phyloP scores from a whole-genome alignment of 805 yeast species.

The Saturnispora serradocipensis region DNA sequence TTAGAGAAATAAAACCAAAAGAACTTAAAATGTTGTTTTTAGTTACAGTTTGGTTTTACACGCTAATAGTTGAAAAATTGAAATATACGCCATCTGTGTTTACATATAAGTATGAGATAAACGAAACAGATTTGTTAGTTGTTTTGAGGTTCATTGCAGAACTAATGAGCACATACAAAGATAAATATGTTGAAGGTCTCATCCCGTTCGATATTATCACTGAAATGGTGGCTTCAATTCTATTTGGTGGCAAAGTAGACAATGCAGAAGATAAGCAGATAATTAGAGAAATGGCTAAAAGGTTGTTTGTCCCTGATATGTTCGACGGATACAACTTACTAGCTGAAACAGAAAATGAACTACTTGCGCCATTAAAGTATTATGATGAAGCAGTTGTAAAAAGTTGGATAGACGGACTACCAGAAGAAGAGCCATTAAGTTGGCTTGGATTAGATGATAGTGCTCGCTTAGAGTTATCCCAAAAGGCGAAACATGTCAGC shows the following conservation, averaged over 20 bases:
- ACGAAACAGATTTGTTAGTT: slow-evolving; percentile 57
- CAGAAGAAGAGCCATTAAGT: slow-evolving; percentile 35
- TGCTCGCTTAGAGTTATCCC: slow-evolving; percentile 1
- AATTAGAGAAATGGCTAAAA: slow-evolving; percentile 28
- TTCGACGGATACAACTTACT: slow-evolving; percentile 18
- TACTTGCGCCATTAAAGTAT: slow-evolving; percentile 39
- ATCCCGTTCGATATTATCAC: not conserved
- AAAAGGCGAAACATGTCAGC: slow-evolving; percentile 8
- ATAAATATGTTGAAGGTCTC: not conserved
- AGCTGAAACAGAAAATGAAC: not conserved
- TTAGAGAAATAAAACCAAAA: slow-evolving; percentile 23
- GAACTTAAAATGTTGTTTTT: slow-evolving; percentile 43
- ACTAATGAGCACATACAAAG: slow-evolving; percentile 24
- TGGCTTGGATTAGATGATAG: slow-evolving; percentile 23
- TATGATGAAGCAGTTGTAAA: slow-evolving; percentile 13
- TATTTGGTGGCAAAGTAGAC: slow-evolving; percentile 62
- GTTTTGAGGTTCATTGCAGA: slow-evolving; percentile 37
- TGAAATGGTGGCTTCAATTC: slow-evolving; percentile 21
- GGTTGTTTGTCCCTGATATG: slow-evolving; percentile 32
- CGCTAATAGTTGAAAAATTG: slow-evolving; percentile 48
- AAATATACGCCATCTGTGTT: slow-evolving; percentile 60
- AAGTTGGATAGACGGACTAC: slow-evolving; percentile 46
- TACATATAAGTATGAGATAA: slow-evolving; percentile 53
- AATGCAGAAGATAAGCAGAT: slow-evolving; percentile 30
- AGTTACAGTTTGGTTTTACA: slow-evolving; percentile 62